phyloP scores from a whole-genome alignment of 176 grass and related monocot species.

The Microstegium vimineum region DNA sequence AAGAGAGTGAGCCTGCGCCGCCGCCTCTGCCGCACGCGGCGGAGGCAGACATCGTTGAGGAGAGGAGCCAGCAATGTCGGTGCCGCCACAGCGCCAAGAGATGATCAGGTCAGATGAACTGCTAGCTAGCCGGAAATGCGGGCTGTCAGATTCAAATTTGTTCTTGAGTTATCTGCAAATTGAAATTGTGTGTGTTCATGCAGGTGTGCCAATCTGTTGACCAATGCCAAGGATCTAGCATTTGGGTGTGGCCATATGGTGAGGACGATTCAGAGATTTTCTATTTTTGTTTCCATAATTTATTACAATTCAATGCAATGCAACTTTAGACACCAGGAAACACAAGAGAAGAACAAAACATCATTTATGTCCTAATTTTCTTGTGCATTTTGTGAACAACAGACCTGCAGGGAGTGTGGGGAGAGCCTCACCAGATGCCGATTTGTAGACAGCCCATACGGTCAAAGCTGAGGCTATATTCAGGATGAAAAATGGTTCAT shows the following conservation, averaged over 20 bases:
- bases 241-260: conserved; percentile 94
- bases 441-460: conserved; percentile 66
- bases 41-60: conserved; percentile 32
- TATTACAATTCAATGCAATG: background rate
- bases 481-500: conserved; percentile 28
- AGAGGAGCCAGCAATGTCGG: conserved; percentile 23
- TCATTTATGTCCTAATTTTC: background rate
- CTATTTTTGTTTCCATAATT: background rate
- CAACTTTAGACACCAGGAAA: background rate
- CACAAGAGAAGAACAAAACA: background rate
- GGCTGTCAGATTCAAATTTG: too few relatives aligned
- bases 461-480: conserved; percentile 75
- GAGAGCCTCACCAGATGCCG: conserved; percentile 71
- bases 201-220: conserved; percentile 89
- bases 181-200: background rate
- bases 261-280: conserved; percentile 4
- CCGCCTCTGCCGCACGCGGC: conserved; percentile 47
- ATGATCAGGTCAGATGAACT: conserved; percentile 30
- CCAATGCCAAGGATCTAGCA: conserved; percentile 72
- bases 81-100: conserved; percentile 1
- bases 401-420: conserved; percentile 89
- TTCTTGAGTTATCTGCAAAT: too few relatives aligned
- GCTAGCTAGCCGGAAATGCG: background rate
- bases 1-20: conserved; percentile 48
- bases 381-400: conserved; percentile 10